These are phyloP conservation scores for sorghum (Sorghum bicolor) DNA, from an alignment of 176 grass and related monocot genomes.

Conservation along the genomic window Sorghum_bicolor_NCBIv3 NC_012875.2:51514501-51515000, in stretches of 20 bases:
- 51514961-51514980: neutral
- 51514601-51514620: no score
- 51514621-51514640: no score
- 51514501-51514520: neutral
- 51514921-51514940: neutral
- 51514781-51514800: no score
- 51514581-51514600: no score
- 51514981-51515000: neutral
- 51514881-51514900: neutral
- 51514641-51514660: no score
- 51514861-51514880: neutral
- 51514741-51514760: no score
- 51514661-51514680: no score
- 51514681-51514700: no score
- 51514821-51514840: neutral
- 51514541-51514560: neutral
- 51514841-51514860: neutral
- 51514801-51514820: neutral
- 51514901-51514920: neutral
- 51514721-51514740: no score
- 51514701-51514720: no score
- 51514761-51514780: no score
- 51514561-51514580: neutral
- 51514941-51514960: neutral
- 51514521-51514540: no score